Percentiles rank a stretch among this genome's conserved stretches.
These are phyloP conservation scores for Acanthamoeba healyi DNA, from an alignment of 208 protist genomes.

Conservation along the genomic window DNA sequence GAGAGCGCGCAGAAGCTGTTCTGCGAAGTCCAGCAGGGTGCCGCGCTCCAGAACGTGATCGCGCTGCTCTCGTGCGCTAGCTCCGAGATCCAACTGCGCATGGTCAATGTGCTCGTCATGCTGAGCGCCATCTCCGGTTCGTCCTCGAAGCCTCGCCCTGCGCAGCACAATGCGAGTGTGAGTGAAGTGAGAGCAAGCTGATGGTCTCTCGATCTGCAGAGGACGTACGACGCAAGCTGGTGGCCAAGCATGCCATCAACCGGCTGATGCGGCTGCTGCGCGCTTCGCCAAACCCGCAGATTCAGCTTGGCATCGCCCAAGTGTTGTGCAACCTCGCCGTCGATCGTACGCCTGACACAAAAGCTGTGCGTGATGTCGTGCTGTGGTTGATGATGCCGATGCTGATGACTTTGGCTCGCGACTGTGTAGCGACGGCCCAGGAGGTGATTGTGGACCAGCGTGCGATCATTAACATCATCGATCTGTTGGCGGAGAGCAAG, in stretches of 20 bases:
- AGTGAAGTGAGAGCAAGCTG: no score
- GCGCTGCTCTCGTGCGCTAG: not conserved
- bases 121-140: constrained; percentile 35
- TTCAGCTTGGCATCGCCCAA: not conserved
- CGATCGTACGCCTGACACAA: not conserved
- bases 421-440: not conserved
- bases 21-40: not conserved
- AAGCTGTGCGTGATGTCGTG: no score
- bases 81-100: not conserved
- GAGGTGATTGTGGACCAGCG: not conserved
- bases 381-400: not conserved
- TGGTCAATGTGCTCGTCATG: constrained; percentile 39
- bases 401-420: no score
- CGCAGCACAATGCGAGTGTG: no score
- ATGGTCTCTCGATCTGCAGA: not conserved
- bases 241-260: not conserved
- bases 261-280: not conserved
- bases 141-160: no score
- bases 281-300: not conserved
- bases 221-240: not conserved
- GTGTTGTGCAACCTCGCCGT: constrained; percentile 13
- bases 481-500: not conserved
- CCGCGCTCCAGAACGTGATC: constrained; percentile 13
- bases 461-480: constrained; percentile 36
- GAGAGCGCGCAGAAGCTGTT: constrained; percentile 16